phyloP scores from a whole-genome alignment of 2,329 filamentous ascomycete genomes.

The Trichoderma simmonsii region DNA sequence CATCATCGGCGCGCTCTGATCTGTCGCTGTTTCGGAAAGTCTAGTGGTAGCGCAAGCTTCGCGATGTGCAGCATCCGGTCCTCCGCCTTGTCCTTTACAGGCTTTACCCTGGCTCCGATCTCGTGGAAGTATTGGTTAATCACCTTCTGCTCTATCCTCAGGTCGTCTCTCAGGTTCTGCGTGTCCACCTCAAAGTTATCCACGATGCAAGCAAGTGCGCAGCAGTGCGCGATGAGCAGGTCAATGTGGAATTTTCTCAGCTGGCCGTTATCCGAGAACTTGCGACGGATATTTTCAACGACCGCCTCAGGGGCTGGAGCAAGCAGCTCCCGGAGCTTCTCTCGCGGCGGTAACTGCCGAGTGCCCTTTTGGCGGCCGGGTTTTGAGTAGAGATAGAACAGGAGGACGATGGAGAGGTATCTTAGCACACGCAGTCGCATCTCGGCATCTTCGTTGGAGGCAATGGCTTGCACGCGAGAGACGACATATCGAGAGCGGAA shows the following conservation, averaged over 20 bases:
- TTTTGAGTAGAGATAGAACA: slow-evolving; percentile 49
- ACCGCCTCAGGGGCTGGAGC: slow-evolving; percentile 59
- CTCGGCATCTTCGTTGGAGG: slow-evolving; percentile 51
- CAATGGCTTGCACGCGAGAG: slow-evolving; percentile 53
- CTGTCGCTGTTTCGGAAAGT: slow-evolving; percentile 67
- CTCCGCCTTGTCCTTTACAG: slow-evolving; percentile 59
- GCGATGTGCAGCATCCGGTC: slow-evolving; percentile 58
- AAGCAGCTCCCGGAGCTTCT: slow-evolving; percentile 58
- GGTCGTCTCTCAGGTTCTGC: slow-evolving; percentile 65
- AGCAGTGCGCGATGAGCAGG: slow-evolving; percentile 69
- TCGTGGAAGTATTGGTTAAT: slow-evolving; percentile 72
- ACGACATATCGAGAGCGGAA: slow-evolving; percentile 64
- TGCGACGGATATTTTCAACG: slow-evolving; percentile 63
- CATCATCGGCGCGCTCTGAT: slow-evolving; percentile 28
- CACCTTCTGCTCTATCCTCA: slow-evolving; percentile 67
- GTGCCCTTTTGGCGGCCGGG: slow-evolving; percentile 47
- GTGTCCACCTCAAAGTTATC: slow-evolving; percentile 73
- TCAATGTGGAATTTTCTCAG: slow-evolving; percentile 72
- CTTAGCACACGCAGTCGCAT: slow-evolving; percentile 56
- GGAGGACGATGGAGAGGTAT: slow-evolving; percentile 57
- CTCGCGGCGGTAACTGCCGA: slow-evolving; percentile 55
- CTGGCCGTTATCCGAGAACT: slow-evolving; percentile 61
- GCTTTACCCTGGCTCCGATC: slow-evolving; percentile 67
- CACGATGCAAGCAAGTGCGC: slow-evolving; percentile 66
- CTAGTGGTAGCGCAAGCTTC: slow-evolving; percentile 71